Evolutionary conservation across 345 rosid species (phyloP).

Genomic region (Gossypium longicalyx): DNA sequence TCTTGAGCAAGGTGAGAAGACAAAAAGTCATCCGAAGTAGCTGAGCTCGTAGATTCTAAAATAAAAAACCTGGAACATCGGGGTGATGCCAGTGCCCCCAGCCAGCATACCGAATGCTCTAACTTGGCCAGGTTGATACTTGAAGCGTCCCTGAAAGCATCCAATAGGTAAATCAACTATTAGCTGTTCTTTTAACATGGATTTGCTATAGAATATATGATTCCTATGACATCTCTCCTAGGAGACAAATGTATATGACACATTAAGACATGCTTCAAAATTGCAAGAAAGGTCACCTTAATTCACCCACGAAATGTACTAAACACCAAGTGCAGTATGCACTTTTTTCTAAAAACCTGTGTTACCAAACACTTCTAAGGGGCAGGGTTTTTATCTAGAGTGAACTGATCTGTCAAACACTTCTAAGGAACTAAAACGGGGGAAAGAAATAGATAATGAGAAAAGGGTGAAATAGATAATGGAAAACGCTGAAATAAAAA

Average conservation of each 20-base stretch:
- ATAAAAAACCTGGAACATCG: constrained; percentile 57
- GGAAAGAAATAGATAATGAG: neutral
- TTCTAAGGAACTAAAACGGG: neutral
- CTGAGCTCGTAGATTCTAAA: neutral
- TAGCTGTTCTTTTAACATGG: neutral
- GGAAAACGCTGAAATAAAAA: neutral
- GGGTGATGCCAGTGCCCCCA: constrained; percentile 75
- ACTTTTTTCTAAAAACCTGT: neutral
- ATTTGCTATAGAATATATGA: neutral
- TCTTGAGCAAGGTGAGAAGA: neutral
- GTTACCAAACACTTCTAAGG: neutral
- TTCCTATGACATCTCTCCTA: neutral
- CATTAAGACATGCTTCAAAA: neutral
- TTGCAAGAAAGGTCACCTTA: neutral
- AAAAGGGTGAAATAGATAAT: neutral
- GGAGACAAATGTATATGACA: neutral
- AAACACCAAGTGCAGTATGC: neutral
- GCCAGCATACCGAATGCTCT: constrained; percentile 70
- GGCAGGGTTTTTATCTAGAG: neutral
- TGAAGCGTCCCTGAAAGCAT: constrained; percentile 54
- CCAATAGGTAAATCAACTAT: neutral
- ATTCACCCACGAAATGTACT: neutral
- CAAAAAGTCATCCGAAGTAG: neutral
- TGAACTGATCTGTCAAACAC: neutral
- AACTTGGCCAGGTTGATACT: constrained; percentile 57